Evolutionary conservation across 75 land plant species (phyloP).

Genomic region (Chamaecyparis obtusa): DNA sequence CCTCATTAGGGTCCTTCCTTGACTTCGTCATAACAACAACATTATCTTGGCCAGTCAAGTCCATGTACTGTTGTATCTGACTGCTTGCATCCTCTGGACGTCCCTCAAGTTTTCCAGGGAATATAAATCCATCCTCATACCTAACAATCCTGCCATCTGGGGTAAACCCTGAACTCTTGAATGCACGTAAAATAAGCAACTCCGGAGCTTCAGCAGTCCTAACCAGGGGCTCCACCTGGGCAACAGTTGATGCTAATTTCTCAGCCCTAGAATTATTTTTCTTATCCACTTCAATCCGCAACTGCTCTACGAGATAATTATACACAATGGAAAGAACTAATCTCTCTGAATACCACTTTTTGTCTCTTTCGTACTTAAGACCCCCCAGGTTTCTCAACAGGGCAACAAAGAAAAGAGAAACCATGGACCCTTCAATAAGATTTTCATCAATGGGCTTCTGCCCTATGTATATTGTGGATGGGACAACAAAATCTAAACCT

Average conservation of each 20-base stretch:
- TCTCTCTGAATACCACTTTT: background rate
- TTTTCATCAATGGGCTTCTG: background rate
- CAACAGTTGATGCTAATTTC: background rate
- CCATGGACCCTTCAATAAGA: background rate
- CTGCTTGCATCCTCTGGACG: background rate
- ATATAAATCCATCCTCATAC: background rate
- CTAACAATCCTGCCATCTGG: constrained; percentile 2
- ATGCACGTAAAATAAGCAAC: background rate
- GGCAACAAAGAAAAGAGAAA: background rate
- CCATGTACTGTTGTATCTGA: background rate
- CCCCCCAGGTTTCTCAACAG: background rate
- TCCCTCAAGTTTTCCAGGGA: constrained; percentile 3
- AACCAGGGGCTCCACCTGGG: background rate
- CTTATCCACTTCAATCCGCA: background rate
- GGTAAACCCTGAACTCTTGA: background rate
- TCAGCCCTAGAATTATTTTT: background rate
- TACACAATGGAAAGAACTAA: background rate
- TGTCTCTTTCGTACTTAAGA: background rate
- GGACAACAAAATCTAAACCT: background rate
- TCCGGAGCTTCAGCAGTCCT: background rate
- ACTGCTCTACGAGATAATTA: constrained; percentile 1
- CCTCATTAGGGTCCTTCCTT: background rate
- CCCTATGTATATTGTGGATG: background rate
- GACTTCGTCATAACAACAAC: background rate
- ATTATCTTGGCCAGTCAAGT: background rate